These are phyloP conservation scores for Schizothecium vesticola DNA, from an alignment of 495 filamentous ascomycete species.

Conservation along the genomic window DNA sequence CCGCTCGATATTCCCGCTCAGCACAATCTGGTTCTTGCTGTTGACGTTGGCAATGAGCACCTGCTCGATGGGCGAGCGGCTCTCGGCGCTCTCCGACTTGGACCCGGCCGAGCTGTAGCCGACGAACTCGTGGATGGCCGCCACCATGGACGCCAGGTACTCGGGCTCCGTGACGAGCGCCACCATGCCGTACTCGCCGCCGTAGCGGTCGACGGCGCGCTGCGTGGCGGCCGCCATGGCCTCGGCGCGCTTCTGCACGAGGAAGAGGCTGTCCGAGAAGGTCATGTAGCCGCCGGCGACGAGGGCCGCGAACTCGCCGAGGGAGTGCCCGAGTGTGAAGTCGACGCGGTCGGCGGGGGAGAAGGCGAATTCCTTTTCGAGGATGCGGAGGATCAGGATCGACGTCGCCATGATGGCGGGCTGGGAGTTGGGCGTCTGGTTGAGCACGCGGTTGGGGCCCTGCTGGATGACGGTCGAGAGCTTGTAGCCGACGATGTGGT, in stretches of 20 bases:
- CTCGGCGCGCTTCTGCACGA: constrained; percentile 76
- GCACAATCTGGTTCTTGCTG: constrained; percentile 90
- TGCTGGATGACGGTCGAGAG: constrained; percentile 74
- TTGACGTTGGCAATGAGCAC: constrained; percentile 94
- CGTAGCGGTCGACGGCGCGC: constrained; percentile 54
- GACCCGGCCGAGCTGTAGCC: constrained; percentile 57
- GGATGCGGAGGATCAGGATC: constrained; percentile 80
- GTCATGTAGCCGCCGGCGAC: constrained; percentile 73
- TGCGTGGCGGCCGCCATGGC: constrained; percentile 75
- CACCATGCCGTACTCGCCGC: constrained; percentile 87
- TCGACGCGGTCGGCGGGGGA: constrained; percentile 61
- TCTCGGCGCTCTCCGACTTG: constrained; percentile 60
- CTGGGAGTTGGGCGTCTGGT: constrained; percentile 81
- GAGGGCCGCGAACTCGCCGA: constrained; percentile 93
- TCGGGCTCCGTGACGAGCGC: constrained; percentile 80
- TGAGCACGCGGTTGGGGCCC: constrained; percentile 70
- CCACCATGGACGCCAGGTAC: constrained; percentile 61
- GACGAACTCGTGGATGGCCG: constrained; percentile 74
- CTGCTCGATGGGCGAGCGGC: constrained; percentile 70
- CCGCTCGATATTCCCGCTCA: constrained; percentile 78
- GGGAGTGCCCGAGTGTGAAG: constrained; percentile 81
- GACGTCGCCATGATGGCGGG: constrained; percentile 95
- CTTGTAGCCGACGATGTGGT: constrained; percentile 61
- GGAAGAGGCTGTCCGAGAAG: constrained; percentile 68
- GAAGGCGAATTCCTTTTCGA: constrained; percentile 82